These are phyloP conservation scores for Suhomyces faveliae DNA, from an alignment of 805 yeast genomes.

Conservation along the genomic window DNA sequence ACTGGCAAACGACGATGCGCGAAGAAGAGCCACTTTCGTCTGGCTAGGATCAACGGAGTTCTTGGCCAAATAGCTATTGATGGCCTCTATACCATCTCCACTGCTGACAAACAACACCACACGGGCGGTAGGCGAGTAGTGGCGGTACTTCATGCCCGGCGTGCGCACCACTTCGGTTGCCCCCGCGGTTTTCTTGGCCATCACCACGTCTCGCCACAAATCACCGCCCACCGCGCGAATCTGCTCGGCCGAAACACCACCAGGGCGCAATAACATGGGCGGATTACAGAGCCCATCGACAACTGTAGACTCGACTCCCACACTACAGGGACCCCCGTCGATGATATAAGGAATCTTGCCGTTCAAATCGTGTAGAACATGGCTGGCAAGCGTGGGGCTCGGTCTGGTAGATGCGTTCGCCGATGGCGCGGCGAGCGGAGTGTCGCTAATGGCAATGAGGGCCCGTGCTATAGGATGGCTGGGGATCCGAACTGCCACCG, in stretches of 20 bases:
- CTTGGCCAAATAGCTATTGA: conserved; percentile 24
- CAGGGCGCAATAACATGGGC: conserved; percentile 89
- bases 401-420: conserved; percentile 97
- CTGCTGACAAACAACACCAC: conserved; percentile 65
- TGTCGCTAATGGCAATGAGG: conserved; percentile 74
- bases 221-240: conserved; percentile 64
- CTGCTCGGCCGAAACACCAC: conserved; percentile 84
- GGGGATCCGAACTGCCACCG: conserved; percentile 92
- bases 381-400: conserved; percentile 85
- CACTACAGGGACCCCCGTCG: conserved; percentile 87
- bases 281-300: conserved; percentile 85
- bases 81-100: conserved; percentile 39
- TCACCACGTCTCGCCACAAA: conserved; percentile 59
- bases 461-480: conserved; percentile 87
- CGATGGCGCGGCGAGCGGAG: conserved; percentile 95
- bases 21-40: conserved; percentile 52
- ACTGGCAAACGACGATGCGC: conserved; percentile 36
- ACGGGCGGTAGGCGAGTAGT: conserved; percentile 86
- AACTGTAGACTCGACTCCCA: conserved; percentile 94
- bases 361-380: conserved; percentile 76
- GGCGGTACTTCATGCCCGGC: conserved; percentile 97
- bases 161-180: conserved; percentile 72
- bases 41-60: conserved; percentile 12
- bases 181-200: conserved; percentile 68
- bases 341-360: conserved; percentile 80